Percentiles rank a stretch among this genome's conserved stretches.
Conservation (phyloP, 2,329 filamentous ascomycete species). For the Zymoseptoria crescenta region DNA sequence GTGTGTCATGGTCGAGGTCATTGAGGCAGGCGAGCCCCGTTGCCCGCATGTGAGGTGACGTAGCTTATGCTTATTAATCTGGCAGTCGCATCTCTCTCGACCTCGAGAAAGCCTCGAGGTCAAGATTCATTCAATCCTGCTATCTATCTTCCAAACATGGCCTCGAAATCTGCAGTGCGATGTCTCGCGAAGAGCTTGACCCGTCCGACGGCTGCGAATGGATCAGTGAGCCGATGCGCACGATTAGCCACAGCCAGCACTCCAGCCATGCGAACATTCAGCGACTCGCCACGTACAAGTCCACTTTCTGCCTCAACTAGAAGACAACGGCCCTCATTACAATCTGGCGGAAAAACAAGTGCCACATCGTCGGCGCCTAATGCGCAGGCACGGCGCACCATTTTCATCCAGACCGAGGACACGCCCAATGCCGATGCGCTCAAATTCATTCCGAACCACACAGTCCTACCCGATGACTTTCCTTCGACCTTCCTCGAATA, state of each 20-base stretch:
- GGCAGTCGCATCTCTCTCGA: neutral
- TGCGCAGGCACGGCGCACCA: conserved; percentile 50
- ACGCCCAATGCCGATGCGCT: conserved; percentile 91
- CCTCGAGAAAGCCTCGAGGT: neutral
- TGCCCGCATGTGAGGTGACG: neutral
- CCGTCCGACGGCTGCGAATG: neutral
- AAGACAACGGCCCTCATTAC: conserved; percentile 19
- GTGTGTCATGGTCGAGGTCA: too few species aligned
- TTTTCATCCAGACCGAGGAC: conserved; percentile 95
- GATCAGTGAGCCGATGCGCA: neutral
- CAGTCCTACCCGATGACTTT: conserved; percentile 68
- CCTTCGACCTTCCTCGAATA: conserved; percentile 82
- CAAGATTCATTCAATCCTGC: neutral
- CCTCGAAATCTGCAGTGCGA: conserved; percentile 6
- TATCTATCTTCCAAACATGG: conserved; percentile 3
- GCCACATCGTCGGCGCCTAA: conserved; percentile 26
- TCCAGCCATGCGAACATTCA: conserved; percentile 8
- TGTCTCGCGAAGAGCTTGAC: conserved; percentile 3
- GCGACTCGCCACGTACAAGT: conserved; percentile 15
- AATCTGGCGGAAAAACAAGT: conserved; percentile 13
- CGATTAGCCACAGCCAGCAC: conserved; percentile 2
- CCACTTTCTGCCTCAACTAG: conserved; percentile 18
- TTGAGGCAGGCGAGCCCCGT: neutral
- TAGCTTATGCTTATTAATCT: neutral
- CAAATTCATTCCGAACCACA: conserved; percentile 91